Percentiles rank a stretch among this genome's conserved stretches.
Evolutionary conservation across 106 monocot genomes (phyloP).

Genomic region (Dendrobium nobile): DNA sequence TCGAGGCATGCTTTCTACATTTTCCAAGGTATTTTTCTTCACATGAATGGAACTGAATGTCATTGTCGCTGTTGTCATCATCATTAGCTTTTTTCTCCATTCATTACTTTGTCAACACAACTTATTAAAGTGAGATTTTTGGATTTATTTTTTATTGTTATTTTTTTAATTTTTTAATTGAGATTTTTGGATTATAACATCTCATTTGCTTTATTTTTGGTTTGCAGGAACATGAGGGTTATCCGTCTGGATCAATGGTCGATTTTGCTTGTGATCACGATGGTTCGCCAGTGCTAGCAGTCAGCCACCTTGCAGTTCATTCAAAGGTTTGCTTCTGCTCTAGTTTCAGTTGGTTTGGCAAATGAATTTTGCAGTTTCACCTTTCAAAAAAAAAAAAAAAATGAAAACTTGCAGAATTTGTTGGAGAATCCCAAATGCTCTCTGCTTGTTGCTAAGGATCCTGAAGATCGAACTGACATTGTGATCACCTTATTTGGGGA

Average conservation of each 20-base stretch:
- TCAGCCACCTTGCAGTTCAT: conserved; percentile 85
- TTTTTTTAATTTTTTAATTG: neutral
- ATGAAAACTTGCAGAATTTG: conserved; percentile 55
- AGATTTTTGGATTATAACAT: neutral
- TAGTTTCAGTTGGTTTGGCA: neutral
- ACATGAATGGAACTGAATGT: neutral
- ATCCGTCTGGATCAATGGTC: conserved; percentile 92
- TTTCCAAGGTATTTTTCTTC: conserved; percentile 43
- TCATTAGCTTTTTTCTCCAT: neutral
- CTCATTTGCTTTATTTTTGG: neutral
- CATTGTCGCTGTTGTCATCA: neutral
- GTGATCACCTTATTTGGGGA: conserved; percentile 81
- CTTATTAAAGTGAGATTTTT: neutral
- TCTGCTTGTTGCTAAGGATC: conserved; percentile 87
- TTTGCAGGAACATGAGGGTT: conserved; percentile 62
- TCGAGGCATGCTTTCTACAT: conserved; percentile 66
- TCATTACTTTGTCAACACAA: neutral
- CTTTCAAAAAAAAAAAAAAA: neutral
- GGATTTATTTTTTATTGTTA: neutral
- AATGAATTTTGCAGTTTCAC: neutral
- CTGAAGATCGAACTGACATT: conserved; percentile 83
- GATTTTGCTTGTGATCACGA: conserved; percentile 83
- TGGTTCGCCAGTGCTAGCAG: conserved; percentile 74
- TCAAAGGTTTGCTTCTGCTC: conserved; percentile 52
- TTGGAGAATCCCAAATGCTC: conserved; percentile 77